Conservation (phyloP, 2,329 filamentous ascomycete species). For the Ploettnerulaceae sp. region DNA sequence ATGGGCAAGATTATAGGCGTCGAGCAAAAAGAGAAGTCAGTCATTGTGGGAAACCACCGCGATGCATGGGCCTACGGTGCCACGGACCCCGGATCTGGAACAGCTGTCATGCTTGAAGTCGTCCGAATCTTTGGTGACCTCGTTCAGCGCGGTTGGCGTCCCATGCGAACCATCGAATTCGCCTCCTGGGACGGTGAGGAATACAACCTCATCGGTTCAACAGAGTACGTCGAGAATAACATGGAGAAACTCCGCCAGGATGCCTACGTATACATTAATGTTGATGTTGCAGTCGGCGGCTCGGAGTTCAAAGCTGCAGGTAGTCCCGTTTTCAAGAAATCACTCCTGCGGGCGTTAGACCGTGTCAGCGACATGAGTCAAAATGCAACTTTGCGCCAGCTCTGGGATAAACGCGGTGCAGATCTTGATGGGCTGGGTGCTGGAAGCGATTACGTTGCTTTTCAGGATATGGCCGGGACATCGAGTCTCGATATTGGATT, state of each 20-base stretch:
- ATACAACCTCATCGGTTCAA: constrained; percentile 91
- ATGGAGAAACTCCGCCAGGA: constrained; percentile 66
- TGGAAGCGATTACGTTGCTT: constrained; percentile 80
- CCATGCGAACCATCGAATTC: constrained; percentile 91
- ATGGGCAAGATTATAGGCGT: constrained; percentile 79
- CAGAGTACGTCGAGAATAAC: constrained; percentile 88
- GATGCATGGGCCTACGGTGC: constrained; percentile 91
- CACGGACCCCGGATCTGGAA: constrained; percentile 79
- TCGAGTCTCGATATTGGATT: constrained; percentile 86
- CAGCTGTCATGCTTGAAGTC: constrained; percentile 86
- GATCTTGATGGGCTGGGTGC: constrained; percentile 66
- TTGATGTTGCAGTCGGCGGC: constrained; percentile 78
- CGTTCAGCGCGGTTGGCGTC: constrained; percentile 74
- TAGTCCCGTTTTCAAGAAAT: constrained; percentile 71
- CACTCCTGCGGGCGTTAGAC: constrained; percentile 67
- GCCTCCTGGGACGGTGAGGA: constrained; percentile 93
- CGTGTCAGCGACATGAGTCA: constrained; percentile 67
- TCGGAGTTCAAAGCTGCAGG: constrained; percentile 70
- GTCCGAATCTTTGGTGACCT: constrained; percentile 80
- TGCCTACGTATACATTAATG: constrained; percentile 84
- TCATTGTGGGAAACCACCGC: constrained; percentile 89
- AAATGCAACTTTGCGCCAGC: constrained; percentile 66
- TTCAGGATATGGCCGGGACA: constrained; percentile 85
- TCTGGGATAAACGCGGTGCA: constrained; percentile 65
- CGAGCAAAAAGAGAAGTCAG: constrained; percentile 75